phyloP scores from a whole-genome alignment of 768 basidiomycete species.

The Austroboletus festivus region DNA sequence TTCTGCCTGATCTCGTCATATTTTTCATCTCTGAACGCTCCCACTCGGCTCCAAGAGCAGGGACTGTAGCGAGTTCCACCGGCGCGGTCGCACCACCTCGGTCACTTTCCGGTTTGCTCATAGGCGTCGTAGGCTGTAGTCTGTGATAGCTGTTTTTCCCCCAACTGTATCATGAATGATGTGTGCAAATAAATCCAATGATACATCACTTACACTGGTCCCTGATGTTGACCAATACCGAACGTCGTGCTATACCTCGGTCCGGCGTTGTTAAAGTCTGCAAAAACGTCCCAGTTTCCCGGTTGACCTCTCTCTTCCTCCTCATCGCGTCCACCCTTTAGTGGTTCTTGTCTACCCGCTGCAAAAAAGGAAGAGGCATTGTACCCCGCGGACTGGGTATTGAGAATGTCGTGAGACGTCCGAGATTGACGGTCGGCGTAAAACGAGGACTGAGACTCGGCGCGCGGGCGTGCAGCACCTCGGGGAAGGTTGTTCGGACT shows the following conservation, averaged over 20 bases:
- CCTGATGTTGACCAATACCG: slow-evolving; percentile 37
- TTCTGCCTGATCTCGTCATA: slow-evolving; percentile 70
- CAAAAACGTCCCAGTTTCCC: slow-evolving; percentile 74
- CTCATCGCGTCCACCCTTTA: slow-evolving; percentile 77
- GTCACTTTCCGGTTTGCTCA: slow-evolving; percentile 35
- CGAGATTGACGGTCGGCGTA: slow-evolving; percentile 40
- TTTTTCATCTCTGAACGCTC: slow-evolving; percentile 68
- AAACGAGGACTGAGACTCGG: slow-evolving; percentile 74
- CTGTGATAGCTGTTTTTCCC: slow-evolving; percentile 41
- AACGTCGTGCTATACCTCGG: slow-evolving; percentile 72
- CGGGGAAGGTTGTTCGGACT: slow-evolving; percentile 17
- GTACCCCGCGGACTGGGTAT: slow-evolving; percentile 63
- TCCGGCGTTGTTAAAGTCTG: slow-evolving; percentile 86
- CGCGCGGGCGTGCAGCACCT: slow-evolving; percentile 43
- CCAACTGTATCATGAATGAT: slow-evolving; percentile 7
- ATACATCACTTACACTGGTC: slow-evolving; percentile 43
- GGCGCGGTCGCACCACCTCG: slow-evolving; percentile 39
- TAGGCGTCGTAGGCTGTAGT: slow-evolving; percentile 30
- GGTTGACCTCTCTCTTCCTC: slow-evolving; percentile 45
- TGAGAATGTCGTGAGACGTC: slow-evolving; percentile 48
- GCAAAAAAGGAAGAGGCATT: slow-evolving; percentile 67
- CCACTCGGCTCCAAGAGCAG: slow-evolving; percentile 91
- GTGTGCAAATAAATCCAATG: background rate
- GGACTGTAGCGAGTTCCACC: slow-evolving; percentile 90
- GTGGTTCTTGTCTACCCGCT: slow-evolving; percentile 68